Conservation (phyloP, 2,329 filamentous ascomycete genomes). For the Trichophyton verrucosum region DNA sequence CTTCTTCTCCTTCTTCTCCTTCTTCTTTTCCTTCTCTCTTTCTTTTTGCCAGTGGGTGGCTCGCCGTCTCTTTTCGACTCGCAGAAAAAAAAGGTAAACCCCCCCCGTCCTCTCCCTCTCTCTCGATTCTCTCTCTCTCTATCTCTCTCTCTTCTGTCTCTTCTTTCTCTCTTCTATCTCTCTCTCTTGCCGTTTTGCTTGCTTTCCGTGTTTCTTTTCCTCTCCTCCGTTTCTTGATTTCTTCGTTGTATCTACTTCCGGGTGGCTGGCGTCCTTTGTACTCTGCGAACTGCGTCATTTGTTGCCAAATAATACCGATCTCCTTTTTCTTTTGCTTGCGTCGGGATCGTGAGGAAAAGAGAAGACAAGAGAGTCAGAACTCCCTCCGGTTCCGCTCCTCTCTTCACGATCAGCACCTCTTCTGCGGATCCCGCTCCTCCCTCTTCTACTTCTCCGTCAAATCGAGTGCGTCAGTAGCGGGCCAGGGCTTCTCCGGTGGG, state of each 20-base stretch:
- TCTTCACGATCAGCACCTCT: background rate
- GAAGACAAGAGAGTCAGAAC: background rate
- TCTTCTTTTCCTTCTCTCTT: conserved; percentile 17
- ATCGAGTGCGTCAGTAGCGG: background rate
- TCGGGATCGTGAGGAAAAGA: background rate
- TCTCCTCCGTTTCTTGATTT: conserved; percentile 8
- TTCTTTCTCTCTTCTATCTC: conserved; percentile 2
- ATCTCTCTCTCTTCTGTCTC: conserved; percentile 15
- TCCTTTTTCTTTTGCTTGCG: conserved; percentile 6
- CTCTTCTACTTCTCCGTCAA: background rate
- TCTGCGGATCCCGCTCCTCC: background rate
- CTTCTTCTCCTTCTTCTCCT: conserved; percentile 16
- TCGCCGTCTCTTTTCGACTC: background rate
- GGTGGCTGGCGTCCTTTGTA: background rate
- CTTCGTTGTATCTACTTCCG: background rate
- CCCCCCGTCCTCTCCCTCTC: conserved; percentile 4
- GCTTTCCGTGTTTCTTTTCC: background rate
- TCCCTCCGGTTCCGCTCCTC: background rate
- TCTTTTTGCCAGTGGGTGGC: conserved; percentile 9
- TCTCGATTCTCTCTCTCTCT: conserved; percentile 14
- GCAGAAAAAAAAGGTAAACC: conserved; percentile 4
- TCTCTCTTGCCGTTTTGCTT: background rate
- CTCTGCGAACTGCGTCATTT: background rate
- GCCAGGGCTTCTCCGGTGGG: background rate
- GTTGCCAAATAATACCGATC: background rate